Evolutionary conservation across 495 filamentous ascomycete genomes (phyloP).

Genomic region (Aspergillus panamensis): DNA sequence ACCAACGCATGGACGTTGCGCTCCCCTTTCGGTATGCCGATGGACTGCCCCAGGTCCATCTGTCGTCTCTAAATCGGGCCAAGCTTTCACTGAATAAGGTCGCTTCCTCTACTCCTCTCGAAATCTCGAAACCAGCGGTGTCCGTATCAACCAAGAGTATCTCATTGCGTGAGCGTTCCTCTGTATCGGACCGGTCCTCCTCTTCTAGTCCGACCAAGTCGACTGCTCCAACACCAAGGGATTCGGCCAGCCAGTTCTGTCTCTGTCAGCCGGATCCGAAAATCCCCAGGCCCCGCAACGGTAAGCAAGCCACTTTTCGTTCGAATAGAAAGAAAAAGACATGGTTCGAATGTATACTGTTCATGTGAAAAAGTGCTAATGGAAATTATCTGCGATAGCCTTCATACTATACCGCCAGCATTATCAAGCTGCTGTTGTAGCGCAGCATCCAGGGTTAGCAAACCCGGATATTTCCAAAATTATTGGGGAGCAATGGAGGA

Average conservation of each 20-base stretch:
- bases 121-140: slow-evolving; percentile 14
- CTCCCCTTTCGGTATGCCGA: slow-evolving; percentile 27
- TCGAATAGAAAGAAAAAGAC: background rate
- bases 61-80: slow-evolving; percentile 29
- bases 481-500: slow-evolving; percentile 89
- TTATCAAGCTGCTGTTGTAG: slow-evolving; percentile 76
- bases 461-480: slow-evolving; percentile 99
- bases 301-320: slow-evolving; percentile 52
- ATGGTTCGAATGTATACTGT: background rate
- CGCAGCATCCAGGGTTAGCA: slow-evolving; percentile 79
- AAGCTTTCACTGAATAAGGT: slow-evolving; percentile 24
- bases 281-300: slow-evolving; percentile 90
- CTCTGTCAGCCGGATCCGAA: slow-evolving; percentile 92
- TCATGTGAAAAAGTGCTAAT: background rate
- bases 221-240: slow-evolving; percentile 22
- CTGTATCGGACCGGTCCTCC: slow-evolving; percentile 30
- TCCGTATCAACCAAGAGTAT: slow-evolving; percentile 21
- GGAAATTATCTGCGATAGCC: slow-evolving; percentile 48
- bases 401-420: slow-evolving; percentile 98
- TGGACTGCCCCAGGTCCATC: slow-evolving; percentile 30
- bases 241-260: slow-evolving; percentile 63
- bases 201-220: slow-evolving; percentile 37
- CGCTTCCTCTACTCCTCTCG: slow-evolving; percentile 15
- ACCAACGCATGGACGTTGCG: slow-evolving; percentile 15
- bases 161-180: slow-evolving; percentile 28